Percentiles rank a stretch among this genome's conserved stretches.
Evolutionary conservation across 2,329 filamentous ascomycete species (phyloP).

Genomic region (Aureobasidium pullulans): DNA sequence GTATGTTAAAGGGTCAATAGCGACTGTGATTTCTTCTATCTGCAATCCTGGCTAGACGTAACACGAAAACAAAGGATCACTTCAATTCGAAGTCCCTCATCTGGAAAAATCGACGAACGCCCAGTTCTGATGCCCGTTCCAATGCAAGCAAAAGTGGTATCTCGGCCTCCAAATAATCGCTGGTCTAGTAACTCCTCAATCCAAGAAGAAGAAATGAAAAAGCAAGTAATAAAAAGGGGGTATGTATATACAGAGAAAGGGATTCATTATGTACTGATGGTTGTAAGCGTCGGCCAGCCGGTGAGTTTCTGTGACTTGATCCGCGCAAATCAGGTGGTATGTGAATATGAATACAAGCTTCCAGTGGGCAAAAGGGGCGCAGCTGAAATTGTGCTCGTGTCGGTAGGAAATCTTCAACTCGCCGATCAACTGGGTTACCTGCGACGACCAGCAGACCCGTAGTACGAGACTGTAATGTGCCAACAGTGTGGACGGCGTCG

Average conservation of each 20-base stretch:
- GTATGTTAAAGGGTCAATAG: background rate
- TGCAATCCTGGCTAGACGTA: slow-evolving; percentile 4
- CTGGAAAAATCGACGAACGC: background rate
- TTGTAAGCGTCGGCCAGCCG: slow-evolving; percentile 5
- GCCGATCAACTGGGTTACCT: slow-evolving; percentile 11
- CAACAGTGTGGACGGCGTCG: slow-evolving; percentile 14
- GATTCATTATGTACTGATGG: slow-evolving; percentile 5
- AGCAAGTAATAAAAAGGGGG: background rate
- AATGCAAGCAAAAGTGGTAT: slow-evolving; percentile 10
- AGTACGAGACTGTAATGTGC: slow-evolving; percentile 10
- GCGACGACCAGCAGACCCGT: slow-evolving; percentile 18
- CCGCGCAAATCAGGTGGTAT: background rate
- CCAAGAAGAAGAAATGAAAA: background rate
- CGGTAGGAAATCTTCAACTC: background rate
- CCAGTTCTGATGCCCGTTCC: background rate
- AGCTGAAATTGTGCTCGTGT: slow-evolving; percentile 1
- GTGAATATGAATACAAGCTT: background rate
- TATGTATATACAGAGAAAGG: slow-evolving; percentile 13
- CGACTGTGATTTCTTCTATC: background rate
- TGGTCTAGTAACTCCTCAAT: background rate
- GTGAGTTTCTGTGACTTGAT: background rate
- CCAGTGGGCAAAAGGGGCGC: slow-evolving; percentile 4
- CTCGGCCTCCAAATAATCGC: background rate
- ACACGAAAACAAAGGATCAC: background rate
- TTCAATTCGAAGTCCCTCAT: background rate